Evolutionary conservation across 495 filamentous ascomycete species (phyloP).

Genomic region (Neurospora sp.): DNA sequence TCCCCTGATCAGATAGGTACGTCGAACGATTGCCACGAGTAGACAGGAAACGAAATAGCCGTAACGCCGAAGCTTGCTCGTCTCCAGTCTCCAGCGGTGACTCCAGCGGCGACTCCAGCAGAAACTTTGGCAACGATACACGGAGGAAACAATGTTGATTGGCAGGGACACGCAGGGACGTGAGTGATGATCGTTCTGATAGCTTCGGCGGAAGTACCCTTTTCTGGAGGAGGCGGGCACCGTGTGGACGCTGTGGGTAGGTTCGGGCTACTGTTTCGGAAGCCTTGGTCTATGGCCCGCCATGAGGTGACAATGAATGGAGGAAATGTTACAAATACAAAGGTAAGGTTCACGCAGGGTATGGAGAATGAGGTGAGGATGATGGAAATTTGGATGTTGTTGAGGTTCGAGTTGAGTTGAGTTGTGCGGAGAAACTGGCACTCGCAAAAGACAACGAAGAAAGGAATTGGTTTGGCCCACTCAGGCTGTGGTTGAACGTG

Average conservation of each 20-base stretch:
- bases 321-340: background rate
- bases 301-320: background rate
- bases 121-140: background rate
- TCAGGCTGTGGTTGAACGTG: background rate
- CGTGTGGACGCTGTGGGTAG: background rate
- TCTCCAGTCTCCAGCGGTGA: background rate
- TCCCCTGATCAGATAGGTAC: background rate
- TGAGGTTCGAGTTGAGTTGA: background rate
- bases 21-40: background rate
- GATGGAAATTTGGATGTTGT: background rate
- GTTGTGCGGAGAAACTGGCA: background rate
- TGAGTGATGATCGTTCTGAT: background rate
- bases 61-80: background rate
- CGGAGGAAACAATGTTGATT: background rate
- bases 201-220: background rate
- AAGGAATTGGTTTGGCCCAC: background rate
- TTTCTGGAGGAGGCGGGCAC: background rate
- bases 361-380: background rate
- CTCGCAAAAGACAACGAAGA: background rate
- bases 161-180: background rate
- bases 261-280: background rate
- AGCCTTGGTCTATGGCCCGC: background rate
- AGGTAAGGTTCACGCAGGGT: background rate
- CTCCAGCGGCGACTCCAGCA: background rate
- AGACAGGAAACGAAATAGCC: background rate